Conservation (phyloP, 2,329 filamentous ascomycete genomes). For the Scorias spongiosa region DNA sequence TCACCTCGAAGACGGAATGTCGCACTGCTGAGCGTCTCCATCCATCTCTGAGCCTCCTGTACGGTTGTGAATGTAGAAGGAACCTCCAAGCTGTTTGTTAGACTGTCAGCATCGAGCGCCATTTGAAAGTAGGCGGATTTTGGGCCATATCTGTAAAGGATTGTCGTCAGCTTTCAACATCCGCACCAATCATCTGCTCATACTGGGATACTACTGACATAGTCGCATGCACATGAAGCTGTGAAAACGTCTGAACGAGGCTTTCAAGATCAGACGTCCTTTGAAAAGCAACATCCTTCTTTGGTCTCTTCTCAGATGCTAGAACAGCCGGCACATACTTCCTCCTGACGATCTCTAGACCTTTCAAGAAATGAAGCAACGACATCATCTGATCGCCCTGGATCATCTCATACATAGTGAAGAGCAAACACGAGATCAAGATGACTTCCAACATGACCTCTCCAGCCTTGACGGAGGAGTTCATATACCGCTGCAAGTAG, state of each 20-base stretch:
- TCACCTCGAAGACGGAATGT: background rate
- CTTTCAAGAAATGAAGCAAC: background rate
- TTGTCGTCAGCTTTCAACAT: too few relatives aligned
- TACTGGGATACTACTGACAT: background rate
- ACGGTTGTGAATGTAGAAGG: background rate
- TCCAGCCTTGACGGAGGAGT: constrained; percentile 8
- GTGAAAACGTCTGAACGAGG: background rate
- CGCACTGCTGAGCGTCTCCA: background rate
- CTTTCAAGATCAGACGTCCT: background rate
- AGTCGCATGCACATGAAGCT: background rate
- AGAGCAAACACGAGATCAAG: constrained; percentile 17
- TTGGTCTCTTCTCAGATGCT: background rate
- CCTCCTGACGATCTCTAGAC: background rate
- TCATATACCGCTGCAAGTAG: constrained; percentile 9
- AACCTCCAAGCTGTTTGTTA: background rate
- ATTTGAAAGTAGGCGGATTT: background rate
- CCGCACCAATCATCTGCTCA: too few relatives aligned
- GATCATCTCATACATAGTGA: constrained; percentile 1
- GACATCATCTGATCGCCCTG: background rate
- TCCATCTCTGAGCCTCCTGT: background rate
- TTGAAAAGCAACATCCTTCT: background rate
- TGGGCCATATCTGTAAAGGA: background rate
- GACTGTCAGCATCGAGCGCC: background rate
- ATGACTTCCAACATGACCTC: constrained; percentile 13
- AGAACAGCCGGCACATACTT: background rate